Conservation (phyloP, 2,329 filamentous ascomycete genomes). For the Diaporthe velutina region DNA sequence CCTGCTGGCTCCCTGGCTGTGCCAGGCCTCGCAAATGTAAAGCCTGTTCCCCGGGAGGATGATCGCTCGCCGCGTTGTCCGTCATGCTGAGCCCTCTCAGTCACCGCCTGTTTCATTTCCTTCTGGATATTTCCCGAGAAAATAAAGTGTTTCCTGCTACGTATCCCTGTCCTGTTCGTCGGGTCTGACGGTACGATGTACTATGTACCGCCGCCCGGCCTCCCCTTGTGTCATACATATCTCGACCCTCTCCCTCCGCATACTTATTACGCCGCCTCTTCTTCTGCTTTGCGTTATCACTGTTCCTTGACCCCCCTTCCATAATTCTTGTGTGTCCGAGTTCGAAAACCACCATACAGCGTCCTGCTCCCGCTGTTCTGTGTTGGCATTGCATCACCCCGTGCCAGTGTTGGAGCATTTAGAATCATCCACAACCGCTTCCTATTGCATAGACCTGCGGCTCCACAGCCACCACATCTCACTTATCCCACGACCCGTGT, state of each 20-base stretch:
- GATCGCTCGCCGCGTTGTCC: constrained; percentile 39
- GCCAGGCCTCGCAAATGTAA: constrained; percentile 38
- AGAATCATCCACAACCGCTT: constrained; percentile 33
- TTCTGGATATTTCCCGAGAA: constrained; percentile 39
- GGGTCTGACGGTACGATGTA: constrained; percentile 33
- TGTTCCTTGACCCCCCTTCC: constrained; percentile 2
- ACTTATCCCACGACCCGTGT: constrained; percentile 30
- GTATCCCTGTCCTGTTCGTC: constrained; percentile 36
- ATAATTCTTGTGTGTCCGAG: constrained; percentile 29
- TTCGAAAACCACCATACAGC: constrained; percentile 34
- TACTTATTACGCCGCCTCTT: constrained; percentile 33
- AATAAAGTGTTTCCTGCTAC: constrained; percentile 38
- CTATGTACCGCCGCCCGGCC: constrained; percentile 32
- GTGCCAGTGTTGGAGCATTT: constrained; percentile 39
- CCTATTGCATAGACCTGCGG: constrained; percentile 38
- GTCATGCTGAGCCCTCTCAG: constrained; percentile 37
- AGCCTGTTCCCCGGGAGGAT: constrained; percentile 40
- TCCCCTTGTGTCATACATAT: constrained; percentile 40
- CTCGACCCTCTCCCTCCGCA: constrained; percentile 36
- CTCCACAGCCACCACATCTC: constrained; percentile 38
- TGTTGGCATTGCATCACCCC: constrained; percentile 40
- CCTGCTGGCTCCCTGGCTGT: constrained; percentile 39
- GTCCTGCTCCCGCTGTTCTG: constrained; percentile 38
- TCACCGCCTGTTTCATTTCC: constrained; percentile 41
- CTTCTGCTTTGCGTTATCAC: constrained; percentile 10